phyloP scores from a whole-genome alignment of 805 yeast genomes.

The Zygotorulaspora sp. region DNA sequence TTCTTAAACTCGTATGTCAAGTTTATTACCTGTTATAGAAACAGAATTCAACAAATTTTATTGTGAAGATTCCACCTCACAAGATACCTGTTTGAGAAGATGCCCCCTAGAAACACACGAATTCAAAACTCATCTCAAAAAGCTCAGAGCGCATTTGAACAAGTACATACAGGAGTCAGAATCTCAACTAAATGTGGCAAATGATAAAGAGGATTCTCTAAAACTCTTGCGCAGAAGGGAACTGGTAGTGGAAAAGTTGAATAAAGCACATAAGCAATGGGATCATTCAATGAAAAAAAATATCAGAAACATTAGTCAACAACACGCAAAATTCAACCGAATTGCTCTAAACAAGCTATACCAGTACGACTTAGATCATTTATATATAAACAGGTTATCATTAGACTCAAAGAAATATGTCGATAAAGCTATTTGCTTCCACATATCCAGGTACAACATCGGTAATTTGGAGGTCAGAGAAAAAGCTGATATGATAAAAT shows the following conservation, averaged over 20 bases:
- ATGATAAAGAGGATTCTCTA: slow-evolving; percentile 14
- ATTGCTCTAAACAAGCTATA: slow-evolving; percentile 27
- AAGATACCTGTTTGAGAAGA: slow-evolving; percentile 20
- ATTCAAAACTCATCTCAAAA: slow-evolving; percentile 37
- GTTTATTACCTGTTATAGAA: slow-evolving; percentile 18
- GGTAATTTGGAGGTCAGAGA: slow-evolving; percentile 34
- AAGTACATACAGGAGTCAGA: slow-evolving; percentile 29
- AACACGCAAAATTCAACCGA: slow-evolving; percentile 30
- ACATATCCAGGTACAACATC: slow-evolving; percentile 46
- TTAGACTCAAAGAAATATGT: slow-evolving; percentile 27
- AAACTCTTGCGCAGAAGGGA: slow-evolving; percentile 24
- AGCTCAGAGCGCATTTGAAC: slow-evolving; percentile 41
- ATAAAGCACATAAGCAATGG: slow-evolving; percentile 33
- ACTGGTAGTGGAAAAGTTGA: slow-evolving; percentile 29
- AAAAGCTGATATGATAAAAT: slow-evolving; percentile 29
- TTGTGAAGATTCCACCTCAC: slow-evolving; percentile 11
- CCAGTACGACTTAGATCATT: slow-evolving; percentile 34
- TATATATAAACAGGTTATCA: slow-evolving; percentile 34
- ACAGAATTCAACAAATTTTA: slow-evolving; percentile 21
- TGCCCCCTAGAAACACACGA: slow-evolving; percentile 33
- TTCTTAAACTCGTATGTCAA: too few species aligned
- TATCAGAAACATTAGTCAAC: slow-evolving; percentile 26
- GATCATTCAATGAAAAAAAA: slow-evolving; percentile 28
- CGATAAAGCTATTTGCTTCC: slow-evolving; percentile 43
- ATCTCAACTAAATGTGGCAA: slow-evolving; percentile 13